Base-by-base conservation (phyloP, 2,329 filamentous ascomycete species). In the Claviceps sp. region DNA sequence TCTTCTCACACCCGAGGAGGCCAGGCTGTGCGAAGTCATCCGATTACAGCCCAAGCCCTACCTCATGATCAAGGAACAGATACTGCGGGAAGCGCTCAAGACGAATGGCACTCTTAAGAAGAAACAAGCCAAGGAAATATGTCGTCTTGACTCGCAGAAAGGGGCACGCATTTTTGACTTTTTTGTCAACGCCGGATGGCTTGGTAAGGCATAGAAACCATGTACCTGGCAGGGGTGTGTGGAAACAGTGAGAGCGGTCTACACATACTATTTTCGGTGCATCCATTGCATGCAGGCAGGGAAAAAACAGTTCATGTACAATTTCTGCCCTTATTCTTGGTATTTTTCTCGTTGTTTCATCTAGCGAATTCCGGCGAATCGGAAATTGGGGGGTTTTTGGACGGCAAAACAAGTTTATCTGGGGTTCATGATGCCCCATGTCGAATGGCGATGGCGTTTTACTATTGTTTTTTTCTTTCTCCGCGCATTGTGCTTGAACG, bases 31-130 rank as follows among this genome's bases (percentile, higher is more conserved):
- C 70, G 87, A 87, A 59, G 77, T 85, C 42, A 77, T 95, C 14
- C 81, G 89, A 43, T 71, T 98, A 50, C 86, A 93, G 67, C 93
- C 93, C 0, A 98, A 98, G 71, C 88, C 93, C 1, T 98, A 96
- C 66, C 70, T 96, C 5, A 89, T 89, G 63, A 89, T 97, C 68
- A 98, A 98, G 68, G 89, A 96, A 65, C 83, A 87, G 55, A 75
- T 97, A n/a, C 69, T 97, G 50, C 87, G 88, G 61, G 91, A 97
- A 65, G 88, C 91, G 0, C 80, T 95, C 65, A 93, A 91, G 69
- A 83, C 84, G 54, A 91, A 93, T 54, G 93, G 93, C 1, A 80
- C 77, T 13, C 70, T 98, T 7, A 97, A 95, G 74, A 95, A 93
- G 77, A 97, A 96, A 70, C 84, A 91, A 59, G 89, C 89, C 2